Evolutionary conservation across 2,329 filamentous ascomycete genomes (phyloP), one percentile per base, ranked within the genome.

Genomic region (Raffaelea arxii): DNA sequence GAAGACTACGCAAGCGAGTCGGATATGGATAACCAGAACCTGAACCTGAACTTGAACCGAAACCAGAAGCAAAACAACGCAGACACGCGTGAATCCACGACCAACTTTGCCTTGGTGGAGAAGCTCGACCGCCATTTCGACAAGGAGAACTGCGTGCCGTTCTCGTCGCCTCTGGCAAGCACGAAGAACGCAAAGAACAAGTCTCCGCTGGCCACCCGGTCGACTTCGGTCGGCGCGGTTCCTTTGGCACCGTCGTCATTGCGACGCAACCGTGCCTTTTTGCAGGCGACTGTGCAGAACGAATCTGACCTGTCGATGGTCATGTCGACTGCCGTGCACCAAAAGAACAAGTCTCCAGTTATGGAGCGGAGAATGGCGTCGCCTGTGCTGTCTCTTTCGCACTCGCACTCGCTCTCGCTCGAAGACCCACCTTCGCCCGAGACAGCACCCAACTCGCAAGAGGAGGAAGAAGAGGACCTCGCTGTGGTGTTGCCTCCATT

Each of bases 251-350:
- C 36, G 22, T 36, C 27, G 2, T 27, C 22, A 21, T 6, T 16
- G n/a, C n/a, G 32, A 18, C 22, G 23, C 19, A 22, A 4, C 18
- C 14, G 25, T 19, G 25, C 4, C 4, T 12, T 10, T 19, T 47
- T 55, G 36, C 53, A 55, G 38, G 44, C 53, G 6, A 51, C 52
- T 2, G 53, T 55, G 25, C 53, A 55, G 37, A 53, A 55, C 49
- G 53, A 53, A 32, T 54, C 53, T 1, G 52, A 55, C 36, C 43
- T 52, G 43, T 55, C 53, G 6, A 27, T 49, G 4, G 36, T 50
- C 43, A 44, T 54, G 46, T 43, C 47, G 9, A 19, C 44, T 1
- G 44, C 49, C 1, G 30, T 32, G 2, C 32, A 47, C 12, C 19
- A 43, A 18, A 39, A 43, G 18, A 42, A 51, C 39, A 37, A n/a